A percentile compares a stretch with the other conserved stretches of the same genome.
These are phyloP conservation scores for Pseudozyma flocculosa DNA, from an alignment of 1,284 basidiomycete species.

Conservation along the genomic window DNA sequence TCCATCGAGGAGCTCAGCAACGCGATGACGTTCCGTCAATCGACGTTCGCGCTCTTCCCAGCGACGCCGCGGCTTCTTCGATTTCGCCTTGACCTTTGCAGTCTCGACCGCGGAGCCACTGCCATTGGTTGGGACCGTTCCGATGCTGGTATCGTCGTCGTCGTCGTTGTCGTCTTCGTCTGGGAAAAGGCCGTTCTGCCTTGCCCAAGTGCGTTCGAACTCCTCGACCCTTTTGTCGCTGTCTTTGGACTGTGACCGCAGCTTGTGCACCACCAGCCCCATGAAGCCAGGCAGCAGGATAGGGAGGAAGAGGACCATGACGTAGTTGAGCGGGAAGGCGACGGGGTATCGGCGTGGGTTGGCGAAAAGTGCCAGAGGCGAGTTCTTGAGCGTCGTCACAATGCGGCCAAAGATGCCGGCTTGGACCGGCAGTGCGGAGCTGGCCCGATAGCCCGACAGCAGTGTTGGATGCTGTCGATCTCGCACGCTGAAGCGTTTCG, in stretches of 20 bases:
- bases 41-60: no score
- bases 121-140: no score
- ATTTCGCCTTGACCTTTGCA: background rate
- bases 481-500: no score
- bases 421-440: no score
- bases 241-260: conserved; percentile 6
- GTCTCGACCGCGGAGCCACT: background rate
- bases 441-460: conserved; percentile 5
- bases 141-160: background rate
- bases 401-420: background rate
- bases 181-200: conserved; percentile 13
- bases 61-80: background rate
- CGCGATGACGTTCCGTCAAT: conserved; percentile 6
- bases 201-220: conserved; percentile 23
- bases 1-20: conserved; percentile 4
- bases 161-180: background rate
- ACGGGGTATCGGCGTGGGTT: conserved; percentile 38
- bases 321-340: conserved; percentile 42
- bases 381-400: background rate
- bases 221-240: conserved; percentile 16
- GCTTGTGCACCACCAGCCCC: conserved; percentile 26
- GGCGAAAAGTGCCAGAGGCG: conserved; percentile 21
- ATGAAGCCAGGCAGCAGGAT: conserved; percentile 36
- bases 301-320: conserved; percentile 27
- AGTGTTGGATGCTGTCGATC: conserved; percentile 16